phyloP scores from a whole-genome alignment of 768 basidiomycete genomes.

The Tylopilus intermedius region DNA sequence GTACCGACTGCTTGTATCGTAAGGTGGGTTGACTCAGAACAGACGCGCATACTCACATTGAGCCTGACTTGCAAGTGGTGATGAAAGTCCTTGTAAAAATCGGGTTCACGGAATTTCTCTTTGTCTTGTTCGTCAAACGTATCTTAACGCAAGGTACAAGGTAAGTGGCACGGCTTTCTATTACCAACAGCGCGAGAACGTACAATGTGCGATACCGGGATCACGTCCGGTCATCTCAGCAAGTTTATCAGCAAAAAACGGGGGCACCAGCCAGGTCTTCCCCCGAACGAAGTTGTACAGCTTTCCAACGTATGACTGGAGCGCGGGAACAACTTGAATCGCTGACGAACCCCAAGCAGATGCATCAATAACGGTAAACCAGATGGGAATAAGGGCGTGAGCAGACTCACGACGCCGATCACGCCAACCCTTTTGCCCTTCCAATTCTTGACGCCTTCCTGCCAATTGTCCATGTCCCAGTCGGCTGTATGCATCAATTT shows the following conservation, averaged over 20 bases:
- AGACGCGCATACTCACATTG: conserved; percentile 27
- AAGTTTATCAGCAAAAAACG: conserved; percentile 40
- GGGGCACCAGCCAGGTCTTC: conserved; percentile 51
- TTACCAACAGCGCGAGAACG: not conserved
- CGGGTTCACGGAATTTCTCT: conserved; percentile 43
- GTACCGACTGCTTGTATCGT: conserved; percentile 20
- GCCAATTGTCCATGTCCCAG: conserved; percentile 48
- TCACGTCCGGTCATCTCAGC: conserved; percentile 36
- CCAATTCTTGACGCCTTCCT: conserved; percentile 46
- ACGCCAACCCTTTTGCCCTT: conserved; percentile 50
- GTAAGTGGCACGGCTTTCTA: not conserved
- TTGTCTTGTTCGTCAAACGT: conserved; percentile 49
- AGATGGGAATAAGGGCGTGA: not conserved
- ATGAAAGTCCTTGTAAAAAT: conserved; percentile 45
- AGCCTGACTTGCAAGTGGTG: conserved; percentile 44
- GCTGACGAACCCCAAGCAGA: conserved; percentile 54
- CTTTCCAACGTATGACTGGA: conserved; percentile 49
- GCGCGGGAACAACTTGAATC: conserved; percentile 53
- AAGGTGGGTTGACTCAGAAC: not conserved
- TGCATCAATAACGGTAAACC: not conserved
- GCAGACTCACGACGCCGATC: conserved; percentile 50
- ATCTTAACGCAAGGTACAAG: not conserved
- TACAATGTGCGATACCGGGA: conserved; percentile 41
- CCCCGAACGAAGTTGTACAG: conserved; percentile 55
- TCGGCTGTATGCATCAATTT: conserved; percentile 58